Evolutionary conservation across 106 monocot genomes (phyloP), one percentile per base, ranked within the genome.

Genomic region (Dendrobium chrysotoxum): DNA sequence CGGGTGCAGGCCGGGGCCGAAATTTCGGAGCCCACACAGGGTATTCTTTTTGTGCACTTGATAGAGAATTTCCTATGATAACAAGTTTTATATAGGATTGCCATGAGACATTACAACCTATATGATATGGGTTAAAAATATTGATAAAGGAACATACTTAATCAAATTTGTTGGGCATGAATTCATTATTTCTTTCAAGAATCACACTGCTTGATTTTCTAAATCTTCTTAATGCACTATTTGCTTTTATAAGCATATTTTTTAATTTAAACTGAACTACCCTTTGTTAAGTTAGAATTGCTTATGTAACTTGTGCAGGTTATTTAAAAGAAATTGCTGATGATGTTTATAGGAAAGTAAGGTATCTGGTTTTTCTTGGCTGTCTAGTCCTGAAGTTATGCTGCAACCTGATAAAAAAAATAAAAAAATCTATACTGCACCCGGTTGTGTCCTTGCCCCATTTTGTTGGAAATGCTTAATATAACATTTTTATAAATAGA

Each of bases 291-390:
- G 21, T 57, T 78, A 57, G 3, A 58, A 54, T 28, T 57, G 53
- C 57, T 31, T 23, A 15, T 55, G n/a, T 68, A 79, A 75, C 26
- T 39, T 85, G 31, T 84, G 83, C 87, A 99, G 98, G 83, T 85
- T 99, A 85, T 80, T 78, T 99, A 77, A 93, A 87, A 77, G 99
- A 99, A 81, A 83, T 68, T 75, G 28, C 93, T 77, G 86, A 78
- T 35, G 95, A 99, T 86, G 72, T 84, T 28, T 99, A 85, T 86
- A 91, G 91, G 85, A 83, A 66, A 70, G 80, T 95, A 83, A 95
- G 99, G 99, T 99, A 86, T 35, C 15, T n/a, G 50, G 42, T 74
- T 40, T 21, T 41, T 40, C 18, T 20, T 74, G 40, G 40, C 41
- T 70, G 4, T 61, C 61, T 7, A 61, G 23, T 25, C 23, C 61